These are phyloP conservation scores for Aspergillus affinis DNA, from an alignment of 495 filamentous ascomycete species.

Conservation along the genomic window DNA sequence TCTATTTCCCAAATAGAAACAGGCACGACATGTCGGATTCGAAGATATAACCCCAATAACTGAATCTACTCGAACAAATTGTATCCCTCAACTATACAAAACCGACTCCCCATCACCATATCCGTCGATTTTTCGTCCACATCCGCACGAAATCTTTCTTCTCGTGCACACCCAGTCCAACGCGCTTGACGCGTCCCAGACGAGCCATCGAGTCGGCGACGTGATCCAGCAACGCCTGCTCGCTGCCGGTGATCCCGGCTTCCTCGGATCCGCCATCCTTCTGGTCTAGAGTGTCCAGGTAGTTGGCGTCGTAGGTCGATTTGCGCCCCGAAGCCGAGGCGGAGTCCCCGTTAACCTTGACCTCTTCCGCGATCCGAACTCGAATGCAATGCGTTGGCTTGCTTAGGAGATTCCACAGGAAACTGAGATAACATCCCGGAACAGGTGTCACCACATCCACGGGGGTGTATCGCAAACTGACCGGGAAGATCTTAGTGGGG, in stretches of 20 bases:
- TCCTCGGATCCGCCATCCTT: slow-evolving; percentile 27
- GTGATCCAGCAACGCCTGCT: slow-evolving; percentile 65
- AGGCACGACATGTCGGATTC: too few species aligned
- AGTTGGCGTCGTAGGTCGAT: slow-evolving; percentile 48
- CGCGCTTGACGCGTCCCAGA: slow-evolving; percentile 85
- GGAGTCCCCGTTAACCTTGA: slow-evolving; percentile 53
- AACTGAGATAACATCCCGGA: slow-evolving; percentile 63
- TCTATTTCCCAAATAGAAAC: too few species aligned
- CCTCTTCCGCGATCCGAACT: slow-evolving; percentile 78
- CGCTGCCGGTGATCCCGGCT: slow-evolving; percentile 44
- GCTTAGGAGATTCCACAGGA: slow-evolving; percentile 84
- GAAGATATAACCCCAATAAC: too few species aligned
- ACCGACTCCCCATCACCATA: slow-evolving; percentile 25
- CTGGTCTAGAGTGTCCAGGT: slow-evolving; percentile 45
- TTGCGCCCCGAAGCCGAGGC: slow-evolving; percentile 18
- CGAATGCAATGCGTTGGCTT: slow-evolving; percentile 84
- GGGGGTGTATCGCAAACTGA: slow-evolving; percentile 84
- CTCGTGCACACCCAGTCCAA: slow-evolving; percentile 76
- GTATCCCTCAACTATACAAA: not conserved
- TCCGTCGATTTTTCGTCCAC: slow-evolving; percentile 51
- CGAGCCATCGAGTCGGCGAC: slow-evolving; percentile 86
- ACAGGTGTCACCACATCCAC: slow-evolving; percentile 89
- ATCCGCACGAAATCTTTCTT: slow-evolving; percentile 74
- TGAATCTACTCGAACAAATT: not conserved
- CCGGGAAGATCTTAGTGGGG: slow-evolving; percentile 75